Evolutionary conservation across 768 basidiomycete genomes (phyloP).

Genomic region (Hericium coralloides): DNA sequence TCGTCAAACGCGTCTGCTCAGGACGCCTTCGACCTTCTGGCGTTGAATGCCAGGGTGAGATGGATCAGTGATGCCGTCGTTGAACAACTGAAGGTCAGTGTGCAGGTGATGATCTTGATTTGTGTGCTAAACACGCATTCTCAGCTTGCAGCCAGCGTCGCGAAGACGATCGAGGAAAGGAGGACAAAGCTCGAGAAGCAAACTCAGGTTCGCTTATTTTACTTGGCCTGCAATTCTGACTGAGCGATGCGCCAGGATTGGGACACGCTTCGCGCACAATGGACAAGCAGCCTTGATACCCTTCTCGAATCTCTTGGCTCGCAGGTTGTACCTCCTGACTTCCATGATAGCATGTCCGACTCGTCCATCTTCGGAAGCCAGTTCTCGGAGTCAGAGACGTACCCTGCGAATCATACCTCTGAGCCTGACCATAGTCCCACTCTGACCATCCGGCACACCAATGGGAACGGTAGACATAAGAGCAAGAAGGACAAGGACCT

Average conservation of each 20-base stretch:
- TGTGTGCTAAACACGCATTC: background rate
- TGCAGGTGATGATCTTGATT: background rate
- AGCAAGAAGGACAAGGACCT: constrained; percentile 11
- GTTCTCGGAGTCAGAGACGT: constrained; percentile 34
- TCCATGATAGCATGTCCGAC: constrained; percentile 56
- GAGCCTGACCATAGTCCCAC: constrained; percentile 30
- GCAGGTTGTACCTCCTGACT: constrained; percentile 70
- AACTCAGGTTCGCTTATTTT: constrained; percentile 38
- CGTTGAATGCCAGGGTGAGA: constrained; percentile 69
- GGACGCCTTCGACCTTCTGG: constrained; percentile 60
- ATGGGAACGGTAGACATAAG: constrained; percentile 7
- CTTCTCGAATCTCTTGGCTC: constrained; percentile 65
- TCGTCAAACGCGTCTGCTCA: constrained; percentile 61
- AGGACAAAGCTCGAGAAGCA: constrained; percentile 49
- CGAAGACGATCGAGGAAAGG: constrained; percentile 68
- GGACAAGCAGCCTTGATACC: constrained; percentile 52
- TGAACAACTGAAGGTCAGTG: constrained; percentile 67
- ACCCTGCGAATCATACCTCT: constrained; percentile 9
- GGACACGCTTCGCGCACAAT: constrained; percentile 55
- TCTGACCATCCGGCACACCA: constrained; percentile 27
- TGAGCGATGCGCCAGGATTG: constrained; percentile 43
- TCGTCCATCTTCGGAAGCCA: constrained; percentile 80
- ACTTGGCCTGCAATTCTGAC: background rate
- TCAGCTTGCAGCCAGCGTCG: constrained; percentile 65
- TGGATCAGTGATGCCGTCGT: constrained; percentile 70